phyloP scores from a whole-genome alignment of 805 yeast species.

The Candida sphagnicola region DNA sequence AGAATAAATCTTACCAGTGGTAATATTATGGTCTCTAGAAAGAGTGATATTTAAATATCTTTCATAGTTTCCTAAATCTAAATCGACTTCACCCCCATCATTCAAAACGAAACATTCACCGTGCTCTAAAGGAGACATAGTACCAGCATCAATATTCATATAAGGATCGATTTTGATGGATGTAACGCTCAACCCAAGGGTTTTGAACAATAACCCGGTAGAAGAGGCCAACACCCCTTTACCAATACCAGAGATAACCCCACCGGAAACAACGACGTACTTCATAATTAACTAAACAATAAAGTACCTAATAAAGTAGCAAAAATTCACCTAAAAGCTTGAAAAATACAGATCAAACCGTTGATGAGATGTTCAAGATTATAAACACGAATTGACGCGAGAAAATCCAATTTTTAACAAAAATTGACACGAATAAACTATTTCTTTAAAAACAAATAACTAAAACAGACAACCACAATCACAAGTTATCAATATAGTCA shows the following conservation, averaged over 20 bases:
- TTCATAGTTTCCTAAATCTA: conserved; percentile 97
- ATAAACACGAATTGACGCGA: too few species aligned
- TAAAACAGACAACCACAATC: too few species aligned
- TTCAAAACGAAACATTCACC: conserved; percentile 97
- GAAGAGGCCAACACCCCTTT: conserved; percentile 98
- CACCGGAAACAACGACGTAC: conserved; percentile 99
- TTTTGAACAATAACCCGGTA: conserved; percentile 90
- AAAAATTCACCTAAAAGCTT: too few species aligned
- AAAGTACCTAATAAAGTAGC: too few species aligned
- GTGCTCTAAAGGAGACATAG: conserved; percentile 98
- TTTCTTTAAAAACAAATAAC: too few species aligned
- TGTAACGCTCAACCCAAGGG: conserved; percentile 91
- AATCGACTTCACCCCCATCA: conserved; percentile 99
- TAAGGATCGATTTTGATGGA: conserved; percentile 98
- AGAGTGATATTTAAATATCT: conserved; percentile 91
- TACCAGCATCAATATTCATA: conserved; percentile 99
- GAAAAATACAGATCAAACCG: too few species aligned
- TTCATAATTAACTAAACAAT: conserved; percentile 58
- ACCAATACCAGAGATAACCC: conserved; percentile 99
- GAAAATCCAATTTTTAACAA: too few species aligned
- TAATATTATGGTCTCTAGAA: conserved; percentile 92
- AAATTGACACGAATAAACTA: too few species aligned
- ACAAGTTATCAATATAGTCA: too few species aligned
- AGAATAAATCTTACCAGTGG: conserved; percentile 96
- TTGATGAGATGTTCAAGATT: too few species aligned